phyloP scores from a whole-genome alignment of 805 yeast species.

The Candida ipomoeae region DNA sequence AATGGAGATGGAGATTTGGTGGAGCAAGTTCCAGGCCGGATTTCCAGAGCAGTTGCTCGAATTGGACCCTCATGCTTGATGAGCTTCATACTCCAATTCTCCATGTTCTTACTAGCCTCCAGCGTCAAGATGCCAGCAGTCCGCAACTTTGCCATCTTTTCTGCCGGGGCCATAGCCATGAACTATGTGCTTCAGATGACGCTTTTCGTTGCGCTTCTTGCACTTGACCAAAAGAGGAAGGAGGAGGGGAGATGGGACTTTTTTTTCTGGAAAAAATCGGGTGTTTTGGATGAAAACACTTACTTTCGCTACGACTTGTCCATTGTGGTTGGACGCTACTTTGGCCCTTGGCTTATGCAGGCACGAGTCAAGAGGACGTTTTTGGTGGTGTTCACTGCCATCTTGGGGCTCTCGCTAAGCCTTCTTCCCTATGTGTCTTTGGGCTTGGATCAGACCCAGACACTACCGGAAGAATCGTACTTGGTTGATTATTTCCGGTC shows the following conservation, averaged over 20 bases:
- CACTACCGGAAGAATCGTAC: conserved; percentile 80
- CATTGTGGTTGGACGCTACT: conserved; percentile 40
- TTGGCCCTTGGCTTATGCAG: conserved; percentile 58
- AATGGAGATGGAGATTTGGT: too few species aligned
- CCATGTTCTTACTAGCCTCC: conserved; percentile 75
- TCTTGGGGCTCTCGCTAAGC: conserved; percentile 68
- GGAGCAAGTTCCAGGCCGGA: conserved; percentile 9
- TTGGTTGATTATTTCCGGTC: conserved; percentile 77
- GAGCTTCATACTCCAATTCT: conserved; percentile 72
- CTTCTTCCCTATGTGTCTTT: conserved; percentile 64
- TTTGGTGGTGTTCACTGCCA: conserved; percentile 49
- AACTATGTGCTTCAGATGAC: conserved; percentile 80
- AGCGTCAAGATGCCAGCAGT: conserved; percentile 94
- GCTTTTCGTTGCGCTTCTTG: conserved; percentile 66
- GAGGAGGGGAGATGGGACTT: conserved; percentile 59
- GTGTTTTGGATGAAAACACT: conserved; percentile 4
- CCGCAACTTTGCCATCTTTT: conserved; percentile 83
- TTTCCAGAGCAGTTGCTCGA: conserved; percentile 60
- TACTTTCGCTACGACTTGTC: conserved; percentile 24
- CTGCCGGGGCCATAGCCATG: conserved; percentile 78
- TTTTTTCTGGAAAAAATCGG: conserved; percentile 44
- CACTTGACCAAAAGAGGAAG: conserved; percentile 60
- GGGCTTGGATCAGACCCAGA: conserved; percentile 88
- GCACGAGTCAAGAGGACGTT: conserved; percentile 45
- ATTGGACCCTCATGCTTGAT: conserved; percentile 86